phyloP scores from a whole-genome alignment of 106 monocot genomes.

The Dioscorea zingiberensis region DNA sequence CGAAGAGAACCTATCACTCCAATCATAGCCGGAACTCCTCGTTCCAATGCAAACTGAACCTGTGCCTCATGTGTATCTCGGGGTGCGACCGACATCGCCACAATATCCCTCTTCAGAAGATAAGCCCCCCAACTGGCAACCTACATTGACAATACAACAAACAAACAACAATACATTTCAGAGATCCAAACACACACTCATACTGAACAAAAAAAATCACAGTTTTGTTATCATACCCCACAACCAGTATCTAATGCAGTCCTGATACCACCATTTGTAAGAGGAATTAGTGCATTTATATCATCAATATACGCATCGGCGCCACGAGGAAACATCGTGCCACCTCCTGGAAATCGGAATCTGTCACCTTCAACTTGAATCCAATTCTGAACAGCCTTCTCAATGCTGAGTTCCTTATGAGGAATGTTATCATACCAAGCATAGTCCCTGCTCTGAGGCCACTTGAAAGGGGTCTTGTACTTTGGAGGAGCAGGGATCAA shows the following conservation, averaged over 20 bases:
- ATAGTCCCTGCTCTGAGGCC: constrained; percentile 37
- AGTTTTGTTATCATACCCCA: constrained; percentile 30
- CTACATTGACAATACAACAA: constrained; percentile 12
- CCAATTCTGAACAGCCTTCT: constrained; percentile 80
- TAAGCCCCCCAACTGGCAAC: constrained; percentile 79
- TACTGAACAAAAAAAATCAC: background rate
- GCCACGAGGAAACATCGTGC: constrained; percentile 68
- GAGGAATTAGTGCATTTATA: constrained; percentile 37
- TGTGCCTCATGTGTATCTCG: constrained; percentile 54
- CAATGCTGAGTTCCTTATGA: constrained; percentile 56
- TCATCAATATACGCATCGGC: constrained; percentile 76
- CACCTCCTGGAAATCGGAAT: constrained; percentile 65
- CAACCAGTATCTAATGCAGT: constrained; percentile 75
- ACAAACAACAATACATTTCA: background rate
- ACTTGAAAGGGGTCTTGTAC: constrained; percentile 64
- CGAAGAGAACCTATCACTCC: constrained; percentile 48
- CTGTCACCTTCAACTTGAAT: constrained; percentile 56
- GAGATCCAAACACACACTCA: background rate
- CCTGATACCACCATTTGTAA: constrained; percentile 49
- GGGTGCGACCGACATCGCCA: constrained; percentile 45
- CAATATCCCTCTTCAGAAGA: constrained; percentile 35
- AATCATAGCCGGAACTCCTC: constrained; percentile 76
- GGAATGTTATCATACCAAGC: constrained; percentile 56
- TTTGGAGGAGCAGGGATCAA: constrained; percentile 54
- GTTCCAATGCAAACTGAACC: constrained; percentile 67